phyloP scores from a whole-genome alignment of 352 stramenopile genomes.

The Peronosclerospora sorghi region DNA sequence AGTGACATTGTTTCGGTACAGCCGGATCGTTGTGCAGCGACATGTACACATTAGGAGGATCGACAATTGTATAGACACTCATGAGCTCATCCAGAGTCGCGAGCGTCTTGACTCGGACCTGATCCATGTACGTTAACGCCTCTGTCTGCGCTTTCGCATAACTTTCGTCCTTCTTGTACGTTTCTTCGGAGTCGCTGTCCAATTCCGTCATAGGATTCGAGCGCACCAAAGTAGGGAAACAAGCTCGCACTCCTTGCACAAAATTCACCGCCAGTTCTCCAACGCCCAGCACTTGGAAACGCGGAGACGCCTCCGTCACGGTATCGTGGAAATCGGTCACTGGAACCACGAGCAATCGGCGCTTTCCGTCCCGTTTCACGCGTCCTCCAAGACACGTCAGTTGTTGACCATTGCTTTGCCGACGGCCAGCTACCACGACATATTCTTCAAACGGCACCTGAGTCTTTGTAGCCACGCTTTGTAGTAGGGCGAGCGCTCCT shows the following conservation, averaged over 20 bases:
- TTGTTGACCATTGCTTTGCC: constrained; percentile 22
- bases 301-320: constrained; percentile 1
- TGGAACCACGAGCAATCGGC: constrained; percentile 37
- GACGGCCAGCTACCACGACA: constrained; percentile 36
- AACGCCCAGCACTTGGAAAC: constrained; percentile 42
- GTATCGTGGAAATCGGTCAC: constrained; percentile 12
- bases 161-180: constrained; percentile 17
- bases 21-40: constrained; percentile 19
- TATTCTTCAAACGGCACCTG: constrained; percentile 49
- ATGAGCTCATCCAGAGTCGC: constrained; percentile 27
- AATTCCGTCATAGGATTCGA: constrained; percentile 31
- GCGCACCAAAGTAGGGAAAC: constrained; percentile 57
- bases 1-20: constrained; percentile 21
- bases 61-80: constrained; percentile 26
- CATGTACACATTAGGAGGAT: constrained; percentile 17
- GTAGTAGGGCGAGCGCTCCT: constrained; percentile 19
- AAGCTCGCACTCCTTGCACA: constrained; percentile 35
- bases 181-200: constrained; percentile 29
- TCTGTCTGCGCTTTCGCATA: constrained; percentile 5
- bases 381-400: constrained; percentile 49
- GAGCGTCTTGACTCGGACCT: constrained; percentile 33
- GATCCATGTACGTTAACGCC: constrained; percentile 23
- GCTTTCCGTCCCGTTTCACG: constrained; percentile 31
- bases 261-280: constrained; percentile 47
- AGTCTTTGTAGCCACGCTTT: constrained; percentile 30